Evolutionary conservation across 2,329 filamentous ascomycete genomes (phyloP).

Genomic region (Monascus ruber): DNA sequence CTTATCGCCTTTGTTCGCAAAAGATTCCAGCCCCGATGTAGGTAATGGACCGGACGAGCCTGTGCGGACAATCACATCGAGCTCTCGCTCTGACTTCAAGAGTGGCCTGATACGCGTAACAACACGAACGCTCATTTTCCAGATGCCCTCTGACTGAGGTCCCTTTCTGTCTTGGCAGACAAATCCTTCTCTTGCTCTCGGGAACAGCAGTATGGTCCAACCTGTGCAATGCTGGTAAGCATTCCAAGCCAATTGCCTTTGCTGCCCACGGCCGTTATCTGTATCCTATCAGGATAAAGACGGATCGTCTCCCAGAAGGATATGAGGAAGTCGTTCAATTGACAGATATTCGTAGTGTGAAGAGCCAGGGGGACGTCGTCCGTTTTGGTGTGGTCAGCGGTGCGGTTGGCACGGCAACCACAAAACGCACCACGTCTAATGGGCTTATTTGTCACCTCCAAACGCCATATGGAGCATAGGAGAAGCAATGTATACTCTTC

Average conservation of each 20-base stretch:
- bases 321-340: not conserved
- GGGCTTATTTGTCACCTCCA: too few species aligned
- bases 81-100: slow-evolving; percentile 71
- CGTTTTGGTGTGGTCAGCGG: slow-evolving; percentile 8
- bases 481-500: too few species aligned
- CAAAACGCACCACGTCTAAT: not conserved
- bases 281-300: too few species aligned
- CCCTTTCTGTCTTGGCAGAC: too few species aligned
- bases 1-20: slow-evolving; percentile 14
- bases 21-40: slow-evolving; percentile 8
- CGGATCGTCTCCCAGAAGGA: too few species aligned
- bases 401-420: slow-evolving; percentile 17
- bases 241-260: too few species aligned
- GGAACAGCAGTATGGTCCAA: too few species aligned
- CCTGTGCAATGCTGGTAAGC: too few species aligned
- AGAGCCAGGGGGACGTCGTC: slow-evolving; percentile 4
- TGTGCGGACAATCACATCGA: slow-evolving; percentile 74
- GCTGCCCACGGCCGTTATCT: too few species aligned
- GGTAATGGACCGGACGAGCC: slow-evolving; percentile 27
- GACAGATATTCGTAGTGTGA: not conserved
- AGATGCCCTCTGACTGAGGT: too few species aligned
- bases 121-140: slow-evolving; percentile 54
- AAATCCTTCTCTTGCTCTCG: too few species aligned
- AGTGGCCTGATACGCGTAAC: slow-evolving; percentile 85
- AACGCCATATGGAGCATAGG: too few species aligned